phyloP scores from a whole-genome alignment of 345 rosid genomes.

The Luvunga scandens region DNA sequence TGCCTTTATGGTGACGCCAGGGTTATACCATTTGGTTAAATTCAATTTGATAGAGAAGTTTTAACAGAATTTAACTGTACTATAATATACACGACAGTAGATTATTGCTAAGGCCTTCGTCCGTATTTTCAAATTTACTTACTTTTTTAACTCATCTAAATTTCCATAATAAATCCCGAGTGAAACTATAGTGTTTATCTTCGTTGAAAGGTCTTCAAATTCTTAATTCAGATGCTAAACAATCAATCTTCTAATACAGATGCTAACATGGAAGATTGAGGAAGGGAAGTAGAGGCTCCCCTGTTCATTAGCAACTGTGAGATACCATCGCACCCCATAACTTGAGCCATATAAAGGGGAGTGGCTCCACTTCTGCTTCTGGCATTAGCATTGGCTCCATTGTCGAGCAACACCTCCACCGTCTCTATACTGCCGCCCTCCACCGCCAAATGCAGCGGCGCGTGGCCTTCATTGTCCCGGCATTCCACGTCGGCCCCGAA shows the following conservation, averaged over 20 bases:
- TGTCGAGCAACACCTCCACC: slow-evolving; percentile 38
- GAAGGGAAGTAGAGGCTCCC: slow-evolving; percentile 22
- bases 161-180: background rate
- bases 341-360: slow-evolving; percentile 38
- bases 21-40: background rate
- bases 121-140: background rate
- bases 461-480: slow-evolving; percentile 47
- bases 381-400: slow-evolving; percentile 41
- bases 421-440: slow-evolving; percentile 38
- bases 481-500: slow-evolving; percentile 34
- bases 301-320: slow-evolving; percentile 23
- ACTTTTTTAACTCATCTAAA: no score
- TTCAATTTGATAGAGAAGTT: background rate
- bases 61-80: background rate
- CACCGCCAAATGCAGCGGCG: slow-evolving; percentile 53
- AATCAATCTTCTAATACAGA: background rate
- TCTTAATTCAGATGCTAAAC: background rate
- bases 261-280: background rate
- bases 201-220: background rate
- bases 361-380: slow-evolving; percentile 34
- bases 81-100: background rate
- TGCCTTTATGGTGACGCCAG: background rate
- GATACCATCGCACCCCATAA: slow-evolving; percentile 32
- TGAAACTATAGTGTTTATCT: no score
- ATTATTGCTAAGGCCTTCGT: background rate